Evolutionary conservation across 305 asterid genomes (phyloP), one percentile per base, ranked within the genome.

Genomic region (Plantago coronopus): DNA sequence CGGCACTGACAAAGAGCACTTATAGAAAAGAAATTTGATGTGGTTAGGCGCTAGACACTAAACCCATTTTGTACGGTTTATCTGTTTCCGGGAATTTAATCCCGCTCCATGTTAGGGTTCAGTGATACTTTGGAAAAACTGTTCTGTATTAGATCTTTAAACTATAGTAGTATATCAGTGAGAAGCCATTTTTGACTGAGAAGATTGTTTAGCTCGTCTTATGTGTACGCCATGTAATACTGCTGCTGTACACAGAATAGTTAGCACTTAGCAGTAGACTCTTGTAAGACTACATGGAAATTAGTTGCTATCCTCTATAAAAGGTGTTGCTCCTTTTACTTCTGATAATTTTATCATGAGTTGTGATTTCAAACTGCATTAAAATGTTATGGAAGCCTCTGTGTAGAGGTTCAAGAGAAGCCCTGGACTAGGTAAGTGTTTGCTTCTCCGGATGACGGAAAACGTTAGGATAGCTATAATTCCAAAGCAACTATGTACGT

Each of bases 61-160:
- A 77, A 53, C 81, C 81, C 85, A 22, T 48, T 77, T 75, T 72
- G 63, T 51, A 63, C 77, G 88, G 70, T 53, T 37, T 23, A 23
- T 40, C 20, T 4, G 5, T 15, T 19, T 21, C 67, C 40, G 66
- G 45, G 69, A 47, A 59, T 55, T 62, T 45, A 23, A 17, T 71
- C 61, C 43, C 54, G 47, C 47, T 46, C 56, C 59, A 45, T 55
- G 17, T 43, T n/a, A 38, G 54, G 74, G 66, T 23, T 54, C 63
- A 54, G 29, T 47, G 12, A 47, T 54, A 45, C 54, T 29, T 48
- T 65, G 44, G 16, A 25, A 23, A 17, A 48, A 34, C 42, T 21
- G 11, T 48, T 21, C 34, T 61, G 48, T 21, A n/a, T 48, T 54
- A 4, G 31, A 54, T 27, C 18, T 51, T 51, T 50, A 22, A 31